Evolutionary conservation across 2,329 filamentous ascomycete species (phyloP), one percentile per base, ranked within the genome.

Genomic region (Aspergillus pseudoterreus): DNA sequence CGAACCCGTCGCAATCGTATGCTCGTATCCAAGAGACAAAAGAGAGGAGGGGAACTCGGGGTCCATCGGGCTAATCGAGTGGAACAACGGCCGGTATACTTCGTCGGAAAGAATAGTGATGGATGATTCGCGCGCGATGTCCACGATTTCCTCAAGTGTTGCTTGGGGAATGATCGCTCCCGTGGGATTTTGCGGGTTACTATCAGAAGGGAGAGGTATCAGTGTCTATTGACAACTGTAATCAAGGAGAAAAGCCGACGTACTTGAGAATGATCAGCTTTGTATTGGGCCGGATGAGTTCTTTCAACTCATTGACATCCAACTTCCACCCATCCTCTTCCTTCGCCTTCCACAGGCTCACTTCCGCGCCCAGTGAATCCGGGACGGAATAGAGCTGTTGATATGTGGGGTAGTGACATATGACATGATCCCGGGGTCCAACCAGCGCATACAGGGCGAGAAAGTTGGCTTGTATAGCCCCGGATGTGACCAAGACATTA

Each of bases 391-490:
- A 94, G 1, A 95, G 78, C 62, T 94, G 89, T 67, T 94, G 88
- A 63, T 94, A 95, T 1, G 89, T 92, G n/a, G 91, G 90, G 66
- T 91, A 89, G 51, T 94, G 87, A 63, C 88, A 94, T 52, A 95
- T 81, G 45, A 92, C 87, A 76, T 95, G 90, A 64, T 95, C 89
- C 1, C 85, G 87, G 0, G 84, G 82, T 0, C 82, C 82, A 2
- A 94, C 66, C 9, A 94, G 75, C 1, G 85, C 78, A 67, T 92
- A 92, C 6, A 94, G 79, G 3, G 85, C 73, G 14, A 94, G 73
- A 61, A 90, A 89, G 65, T 95, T 95, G 14, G 90, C 90, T 4
- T 83, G 79, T 47, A 95, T 95, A 14, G 89, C 90, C 6, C 91
- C 91, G 22, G 86, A 82, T 0, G 88, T 90, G 52, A 92, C 84